A percentile compares a stretch with the other conserved stretches of the same genome.
phyloP scores from a whole-genome alignment of 345 rosid genomes.

The Citrus maxima region DNA sequence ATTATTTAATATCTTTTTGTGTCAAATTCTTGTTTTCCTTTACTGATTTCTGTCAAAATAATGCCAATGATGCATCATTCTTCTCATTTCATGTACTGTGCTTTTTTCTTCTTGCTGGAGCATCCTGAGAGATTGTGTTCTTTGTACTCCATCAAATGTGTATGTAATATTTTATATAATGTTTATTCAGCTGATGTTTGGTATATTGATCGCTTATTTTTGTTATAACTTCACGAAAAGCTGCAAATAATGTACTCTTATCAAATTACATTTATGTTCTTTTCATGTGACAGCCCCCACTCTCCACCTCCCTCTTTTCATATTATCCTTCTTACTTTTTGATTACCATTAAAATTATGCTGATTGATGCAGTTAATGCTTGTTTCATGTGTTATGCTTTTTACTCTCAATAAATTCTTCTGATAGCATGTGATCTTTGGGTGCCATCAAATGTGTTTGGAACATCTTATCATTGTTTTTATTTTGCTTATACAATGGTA shows the following conservation, averaged over 20 bases:
- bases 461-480: neutral
- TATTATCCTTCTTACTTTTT: too few relatives aligned
- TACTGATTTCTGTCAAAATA: neutral
- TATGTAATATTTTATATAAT: neutral
- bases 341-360: neutral
- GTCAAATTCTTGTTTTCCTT: neutral
- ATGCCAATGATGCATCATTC: neutral
- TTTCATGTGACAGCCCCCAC: neutral
- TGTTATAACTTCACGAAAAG: neutral
- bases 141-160: neutral
- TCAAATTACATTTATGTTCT: neutral
- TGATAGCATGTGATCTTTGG: neutral
- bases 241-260: neutral
- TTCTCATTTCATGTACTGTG: neutral
- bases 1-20: too few relatives aligned
- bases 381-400: neutral
- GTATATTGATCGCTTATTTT: neutral
- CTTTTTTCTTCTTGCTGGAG: neutral
- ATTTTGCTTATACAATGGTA: neutral
- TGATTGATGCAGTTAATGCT: neutral
- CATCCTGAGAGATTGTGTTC: neutral
- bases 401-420: neutral
- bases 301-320: too few relatives aligned
- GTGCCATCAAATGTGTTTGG: neutral
- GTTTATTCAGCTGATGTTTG: neutral